A percentile compares a stretch with the other conserved stretches of the same genome.
These are phyloP conservation scores for Ganoderma resinaceum DNA, from an alignment of 1,284 basidiomycete genomes.

Conservation along the genomic window DNA sequence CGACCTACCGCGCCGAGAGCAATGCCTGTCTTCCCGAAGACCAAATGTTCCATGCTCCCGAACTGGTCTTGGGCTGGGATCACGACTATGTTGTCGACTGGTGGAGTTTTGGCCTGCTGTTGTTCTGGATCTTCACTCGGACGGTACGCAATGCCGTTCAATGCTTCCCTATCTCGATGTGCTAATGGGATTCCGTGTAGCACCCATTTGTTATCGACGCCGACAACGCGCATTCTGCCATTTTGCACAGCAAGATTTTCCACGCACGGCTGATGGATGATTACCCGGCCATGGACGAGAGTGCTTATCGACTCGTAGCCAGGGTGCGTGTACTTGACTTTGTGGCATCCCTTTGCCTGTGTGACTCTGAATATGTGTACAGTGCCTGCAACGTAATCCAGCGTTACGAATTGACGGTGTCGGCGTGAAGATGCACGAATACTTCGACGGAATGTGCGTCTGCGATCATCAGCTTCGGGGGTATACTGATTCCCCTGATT, in stretches of 20 bases:
- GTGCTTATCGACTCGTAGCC: slow-evolving; percentile 47
- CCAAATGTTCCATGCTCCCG: slow-evolving; percentile 71
- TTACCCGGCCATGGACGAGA: slow-evolving; percentile 38
- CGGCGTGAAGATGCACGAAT: slow-evolving; percentile 51
- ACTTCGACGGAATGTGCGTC: slow-evolving; percentile 55
- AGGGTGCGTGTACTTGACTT: slow-evolving; percentile 41
- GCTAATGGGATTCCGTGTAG: slow-evolving; percentile 33
- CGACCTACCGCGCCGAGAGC: not conserved
- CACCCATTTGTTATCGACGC: slow-evolving; percentile 43
- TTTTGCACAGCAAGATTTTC: slow-evolving; percentile 36
- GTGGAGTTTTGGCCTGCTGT: slow-evolving; percentile 82
- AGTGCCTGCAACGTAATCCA: slow-evolving; percentile 68
- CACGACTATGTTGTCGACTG: slow-evolving; percentile 83
- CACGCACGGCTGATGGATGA: slow-evolving; percentile 28
- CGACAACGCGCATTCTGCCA: slow-evolving; percentile 28
- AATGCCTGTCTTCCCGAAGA: not conserved
- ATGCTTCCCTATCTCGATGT: not conserved
- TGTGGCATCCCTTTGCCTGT: not conserved
- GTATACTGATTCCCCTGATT: not conserved
- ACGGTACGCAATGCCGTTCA: slow-evolving; percentile 43
- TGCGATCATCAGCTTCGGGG: not conserved
- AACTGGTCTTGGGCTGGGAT: slow-evolving; percentile 73
- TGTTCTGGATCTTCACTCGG: slow-evolving; percentile 75
- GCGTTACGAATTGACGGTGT: slow-evolving; percentile 48
- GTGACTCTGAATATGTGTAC: not conserved